phyloP scores from a whole-genome alignment of 805 yeast genomes.

The Peterozyma toletana region DNA sequence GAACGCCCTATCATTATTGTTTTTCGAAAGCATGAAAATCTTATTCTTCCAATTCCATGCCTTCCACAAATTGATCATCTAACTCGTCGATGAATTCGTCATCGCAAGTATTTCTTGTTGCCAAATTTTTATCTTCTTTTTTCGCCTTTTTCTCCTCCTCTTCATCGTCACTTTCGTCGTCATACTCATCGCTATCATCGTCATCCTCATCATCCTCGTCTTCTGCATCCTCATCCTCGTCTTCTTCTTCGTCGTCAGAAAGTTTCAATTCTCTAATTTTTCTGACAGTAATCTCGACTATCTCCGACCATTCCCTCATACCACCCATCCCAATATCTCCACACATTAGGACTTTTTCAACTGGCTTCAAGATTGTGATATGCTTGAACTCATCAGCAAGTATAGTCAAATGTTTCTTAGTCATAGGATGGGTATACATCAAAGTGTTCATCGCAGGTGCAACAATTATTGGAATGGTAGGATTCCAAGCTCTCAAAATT shows the following conservation, averaged over 20 bases:
- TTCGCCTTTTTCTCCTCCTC: constrained; percentile 24
- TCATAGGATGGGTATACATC: constrained; percentile 83
- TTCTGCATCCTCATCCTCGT: constrained; percentile 39
- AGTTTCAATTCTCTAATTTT: constrained; percentile 50
- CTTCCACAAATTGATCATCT: constrained; percentile 10
- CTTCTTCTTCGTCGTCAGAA: constrained; percentile 37
- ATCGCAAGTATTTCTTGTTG: background rate
- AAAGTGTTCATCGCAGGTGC: constrained; percentile 97
- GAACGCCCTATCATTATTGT: background rate
- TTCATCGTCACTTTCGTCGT: constrained; percentile 29
- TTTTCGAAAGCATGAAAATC: constrained; percentile 7
- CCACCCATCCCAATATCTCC: constrained; percentile 99
- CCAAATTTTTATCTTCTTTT: constrained; percentile 16
- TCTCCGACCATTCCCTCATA: constrained; percentile 96
- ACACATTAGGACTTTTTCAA: constrained; percentile 89
- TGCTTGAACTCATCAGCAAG: constrained; percentile 90
- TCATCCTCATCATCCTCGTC: constrained; percentile 36
- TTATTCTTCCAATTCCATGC: constrained; percentile 11
- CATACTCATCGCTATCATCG: constrained; percentile 31
- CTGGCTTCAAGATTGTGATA: constrained; percentile 90
- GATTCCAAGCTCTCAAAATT: constrained; percentile 93
- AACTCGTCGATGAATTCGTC: constrained; percentile 13
- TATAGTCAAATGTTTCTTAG: constrained; percentile 72
- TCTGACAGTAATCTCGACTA: constrained; percentile 76
- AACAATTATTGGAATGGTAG: constrained; percentile 76